Evolutionary conservation across 2,329 filamentous ascomycete genomes (phyloP), one percentile per base, ranked within the genome.

Genomic region (Ambrosiella beaveri): DNA sequence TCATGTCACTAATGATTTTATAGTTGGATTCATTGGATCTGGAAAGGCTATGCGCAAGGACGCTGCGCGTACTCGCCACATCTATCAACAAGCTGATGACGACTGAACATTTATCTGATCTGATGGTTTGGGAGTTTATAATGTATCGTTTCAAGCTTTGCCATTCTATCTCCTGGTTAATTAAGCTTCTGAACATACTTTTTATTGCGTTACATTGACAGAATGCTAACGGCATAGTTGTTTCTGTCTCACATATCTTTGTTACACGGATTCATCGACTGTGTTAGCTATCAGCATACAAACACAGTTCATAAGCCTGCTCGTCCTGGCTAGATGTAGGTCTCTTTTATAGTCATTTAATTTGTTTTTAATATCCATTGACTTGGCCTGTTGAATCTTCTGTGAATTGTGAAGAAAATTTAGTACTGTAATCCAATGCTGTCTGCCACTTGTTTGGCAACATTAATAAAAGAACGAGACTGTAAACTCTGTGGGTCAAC

Each of bases 21-120:
- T 63, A 96, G 93, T 98, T 66, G 93, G 93, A 39, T 96, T 98
- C 67, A 95, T 88, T 7, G 93, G 93, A 62, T 96, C 90, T 57
- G 93, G 93, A 61, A 88, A 95, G 71, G 79, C 85, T 63, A 97
- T 97, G 93, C 86, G 89, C 65, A 96, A 95, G 71, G 93, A 96
- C 68, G 81, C 82, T 53, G 82, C 84, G 62, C 79, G 90, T 66
- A 85, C 80, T 68, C 84, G 88, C 65, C 88, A 95, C 67, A 84
- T 93, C 63, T 94, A 95, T 70, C 82, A 91, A 69, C 77, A 83
- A 64, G 82, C 79, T 65, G 84, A 86, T 58, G 85, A 89, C 66
- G 85, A 86, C 72, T 82, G 76, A 79, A 64, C 36, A 35, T 36
- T 35, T 35, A 51, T 35, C 47, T 47, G 8, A 17, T n/a, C 2